Evolutionary conservation across 768 basidiomycete species (phyloP).

Genomic region (Strobilomyces dryophilus): DNA sequence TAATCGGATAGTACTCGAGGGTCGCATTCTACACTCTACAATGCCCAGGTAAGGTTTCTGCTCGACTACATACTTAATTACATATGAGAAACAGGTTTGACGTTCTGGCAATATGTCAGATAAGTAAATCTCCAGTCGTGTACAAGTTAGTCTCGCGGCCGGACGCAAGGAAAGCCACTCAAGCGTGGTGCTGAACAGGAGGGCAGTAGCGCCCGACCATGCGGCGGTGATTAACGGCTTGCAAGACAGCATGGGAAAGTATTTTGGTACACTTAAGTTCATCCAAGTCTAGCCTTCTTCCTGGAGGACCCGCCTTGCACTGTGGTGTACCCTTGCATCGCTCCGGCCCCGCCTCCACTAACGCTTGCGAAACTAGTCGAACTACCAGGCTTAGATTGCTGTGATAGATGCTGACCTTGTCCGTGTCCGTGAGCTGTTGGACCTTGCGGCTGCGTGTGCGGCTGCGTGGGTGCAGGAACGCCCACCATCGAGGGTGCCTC

Average conservation of each 20-base stretch:
- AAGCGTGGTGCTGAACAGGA: too few species aligned
- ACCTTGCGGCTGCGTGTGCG: slow-evolving; percentile 38
- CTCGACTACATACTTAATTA: too few species aligned
- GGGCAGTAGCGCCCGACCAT: too few species aligned
- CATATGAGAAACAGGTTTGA: not conserved
- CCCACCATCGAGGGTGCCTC: slow-evolving; percentile 88
- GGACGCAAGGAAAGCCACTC: too few species aligned
- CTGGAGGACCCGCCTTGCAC: slow-evolving; percentile 38
- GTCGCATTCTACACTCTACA: too few species aligned
- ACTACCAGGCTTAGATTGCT: slow-evolving; percentile 52
- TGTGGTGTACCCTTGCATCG: slow-evolving; percentile 27
- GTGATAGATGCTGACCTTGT: slow-evolving; percentile 35
- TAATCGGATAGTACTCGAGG: too few species aligned
- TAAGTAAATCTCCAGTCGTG: too few species aligned
- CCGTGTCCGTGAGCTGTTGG: slow-evolving; percentile 46
- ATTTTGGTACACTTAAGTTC: slow-evolving; percentile 3
- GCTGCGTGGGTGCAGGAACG: slow-evolving; percentile 44
- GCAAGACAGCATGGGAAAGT: not conserved
- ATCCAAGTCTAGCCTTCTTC: slow-evolving; percentile 61
- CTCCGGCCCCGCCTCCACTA: slow-evolving; percentile 46
- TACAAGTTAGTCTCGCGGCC: too few species aligned
- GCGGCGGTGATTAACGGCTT: too few species aligned
- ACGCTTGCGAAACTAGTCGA: slow-evolving; percentile 59
- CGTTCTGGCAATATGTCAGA: too few species aligned
- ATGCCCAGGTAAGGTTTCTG: too few species aligned